Base-by-base conservation (phyloP, 768 basidiomycete genomes). In the Tulasnella calospora region DNA sequence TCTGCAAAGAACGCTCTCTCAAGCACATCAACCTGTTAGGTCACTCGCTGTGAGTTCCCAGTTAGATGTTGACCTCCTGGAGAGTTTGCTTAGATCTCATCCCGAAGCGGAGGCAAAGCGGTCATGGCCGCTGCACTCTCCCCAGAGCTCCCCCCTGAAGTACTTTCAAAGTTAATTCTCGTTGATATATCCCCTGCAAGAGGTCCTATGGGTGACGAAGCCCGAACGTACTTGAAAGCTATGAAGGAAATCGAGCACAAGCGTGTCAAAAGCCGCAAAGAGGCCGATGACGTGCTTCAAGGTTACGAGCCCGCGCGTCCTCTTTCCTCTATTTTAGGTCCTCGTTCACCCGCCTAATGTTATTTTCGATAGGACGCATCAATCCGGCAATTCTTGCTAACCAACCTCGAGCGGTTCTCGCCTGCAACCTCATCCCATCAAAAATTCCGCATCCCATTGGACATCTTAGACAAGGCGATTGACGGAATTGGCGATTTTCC, bases 341-440 rank as follows among this genome's bases (percentile, higher is more conserved):
- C 47, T 27, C 38, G 44, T 79, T 23, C 21, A 57, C 23, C 10
- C 40, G 69, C 3, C 61, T 44, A 10, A 33, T 3, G 21, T n/a
- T n/a, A 38, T 13, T 21, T 9, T 40, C 27, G 5, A n/a, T 79
- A 97, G 96, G 90, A 94, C 71, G 84, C 92, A 0, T 85, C 87
- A 69, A 87, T 93, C 36, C 90, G 94, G 36, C 91, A 94, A 72
- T 98, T 96, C 85, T 87, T 98, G 30, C 85, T 97, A 44, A 96
- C 96, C 17, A 98, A 98, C 84, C 86, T 95, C 33, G 83, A 88
- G n/a, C 83, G 88, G 40, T 83, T 85, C 2, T 76, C 84, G 55
- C 33, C 19, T n/a, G n/a, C 80, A 84, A 70, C 79, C 82, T 7
- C 0, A 6, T 23, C 5, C 77, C 83, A 85, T 8, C 84, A 91